A percentile compares a stretch with the other conserved stretches of the same genome.
Evolutionary conservation across 2,329 filamentous ascomycete species (phyloP).

Genomic region (Intubia oerlemansii): DNA sequence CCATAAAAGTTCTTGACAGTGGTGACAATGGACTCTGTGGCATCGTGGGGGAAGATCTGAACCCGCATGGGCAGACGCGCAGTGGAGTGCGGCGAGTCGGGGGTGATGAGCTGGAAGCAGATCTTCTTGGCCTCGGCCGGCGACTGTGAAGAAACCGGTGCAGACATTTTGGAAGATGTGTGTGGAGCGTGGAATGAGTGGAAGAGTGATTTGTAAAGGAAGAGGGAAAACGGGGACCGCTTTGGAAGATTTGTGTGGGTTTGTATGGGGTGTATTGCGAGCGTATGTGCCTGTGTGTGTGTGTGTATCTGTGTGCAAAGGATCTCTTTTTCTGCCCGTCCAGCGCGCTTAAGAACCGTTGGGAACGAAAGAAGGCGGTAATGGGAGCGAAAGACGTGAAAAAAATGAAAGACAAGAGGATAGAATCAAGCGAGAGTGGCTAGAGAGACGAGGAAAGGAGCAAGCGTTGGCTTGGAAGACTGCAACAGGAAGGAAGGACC

Average conservation of each 20-base stretch:
- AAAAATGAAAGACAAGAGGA: neutral
- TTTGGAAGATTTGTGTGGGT: too few species aligned
- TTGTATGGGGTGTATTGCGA: too few species aligned
- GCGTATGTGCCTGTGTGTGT: too few species aligned
- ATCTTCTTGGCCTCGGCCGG: slow-evolving; percentile 44
- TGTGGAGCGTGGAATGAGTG: slow-evolving; percentile 1
- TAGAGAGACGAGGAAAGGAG: neutral
- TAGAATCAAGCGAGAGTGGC: neutral
- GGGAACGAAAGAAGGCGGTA: too few species aligned
- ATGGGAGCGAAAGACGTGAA: too few species aligned
- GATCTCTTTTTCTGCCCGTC: too few species aligned
- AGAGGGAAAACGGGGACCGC: too few species aligned
- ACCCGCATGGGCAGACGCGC: slow-evolving; percentile 68
- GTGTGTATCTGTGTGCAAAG: too few species aligned
- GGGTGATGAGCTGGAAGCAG: slow-evolving; percentile 56
- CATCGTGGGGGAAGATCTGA: slow-evolving; percentile 87
- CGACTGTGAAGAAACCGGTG: slow-evolving; percentile 12
- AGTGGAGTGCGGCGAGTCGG: slow-evolving; percentile 43
- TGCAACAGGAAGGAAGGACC: too few species aligned
- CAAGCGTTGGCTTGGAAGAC: too few species aligned
- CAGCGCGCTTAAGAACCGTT: too few species aligned
- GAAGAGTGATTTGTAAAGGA: neutral
- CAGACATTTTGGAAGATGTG: slow-evolving; percentile 4
- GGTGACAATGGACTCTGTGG: slow-evolving; percentile 90
- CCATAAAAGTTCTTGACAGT: slow-evolving; percentile 99